Conservation (phyloP, 768 basidiomycete genomes). For the Naganishia randhawae region DNA sequence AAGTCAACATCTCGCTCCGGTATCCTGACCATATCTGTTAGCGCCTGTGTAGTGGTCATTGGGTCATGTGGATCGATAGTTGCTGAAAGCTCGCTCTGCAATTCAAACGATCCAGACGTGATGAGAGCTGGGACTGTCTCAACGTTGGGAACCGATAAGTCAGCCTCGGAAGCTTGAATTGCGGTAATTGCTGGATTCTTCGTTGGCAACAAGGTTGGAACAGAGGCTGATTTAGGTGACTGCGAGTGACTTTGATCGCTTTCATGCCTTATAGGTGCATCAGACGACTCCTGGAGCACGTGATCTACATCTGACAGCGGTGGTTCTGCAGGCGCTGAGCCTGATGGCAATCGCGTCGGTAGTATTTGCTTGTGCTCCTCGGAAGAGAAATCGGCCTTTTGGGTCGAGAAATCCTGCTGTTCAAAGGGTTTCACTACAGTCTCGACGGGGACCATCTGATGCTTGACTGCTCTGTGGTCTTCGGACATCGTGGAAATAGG, state of each 20-base stretch:
- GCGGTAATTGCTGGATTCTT: not conserved
- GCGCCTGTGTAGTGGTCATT: too few species aligned
- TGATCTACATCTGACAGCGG: not conserved
- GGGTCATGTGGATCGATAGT: not conserved
- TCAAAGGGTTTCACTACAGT: not conserved
- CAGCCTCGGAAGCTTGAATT: not conserved
- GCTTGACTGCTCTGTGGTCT: too few species aligned
- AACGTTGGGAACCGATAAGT: not conserved
- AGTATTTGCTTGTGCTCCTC: not conserved
- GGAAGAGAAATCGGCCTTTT: not conserved
- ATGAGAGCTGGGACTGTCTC: not conserved
- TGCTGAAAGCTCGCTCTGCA: not conserved
- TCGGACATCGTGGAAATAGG: not conserved
- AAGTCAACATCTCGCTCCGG: too few species aligned
- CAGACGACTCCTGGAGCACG: not conserved
- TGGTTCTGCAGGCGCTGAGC: not conserved
- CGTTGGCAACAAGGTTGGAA: not conserved
- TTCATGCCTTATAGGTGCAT: not conserved
- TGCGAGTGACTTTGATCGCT: not conserved
- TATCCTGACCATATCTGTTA: too few species aligned
- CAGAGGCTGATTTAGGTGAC: not conserved
- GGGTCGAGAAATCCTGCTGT: not conserved
- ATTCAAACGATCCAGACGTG: not conserved
- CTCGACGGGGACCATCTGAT: not conserved
- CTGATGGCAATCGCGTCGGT: not conserved